These are phyloP conservation scores for Apostasia shenzhenica DNA, from an alignment of 106 monocot genomes.

Conservation along the genomic window DNA sequence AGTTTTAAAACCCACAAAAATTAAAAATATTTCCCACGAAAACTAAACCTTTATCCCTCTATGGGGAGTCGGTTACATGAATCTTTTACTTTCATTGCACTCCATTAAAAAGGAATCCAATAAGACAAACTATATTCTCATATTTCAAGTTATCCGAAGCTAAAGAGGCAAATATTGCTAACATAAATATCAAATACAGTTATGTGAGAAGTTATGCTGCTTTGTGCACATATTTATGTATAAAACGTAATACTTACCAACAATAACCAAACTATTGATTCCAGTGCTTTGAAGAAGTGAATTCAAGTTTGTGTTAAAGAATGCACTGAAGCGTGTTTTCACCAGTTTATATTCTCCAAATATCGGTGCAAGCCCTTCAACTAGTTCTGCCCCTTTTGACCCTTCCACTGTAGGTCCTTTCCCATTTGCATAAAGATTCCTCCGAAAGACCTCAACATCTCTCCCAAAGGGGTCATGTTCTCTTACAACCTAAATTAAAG, in stretches of 20 bases:
- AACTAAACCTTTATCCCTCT: too few species aligned
- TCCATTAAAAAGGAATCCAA: too few species aligned
- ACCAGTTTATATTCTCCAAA: conserved; percentile 83
- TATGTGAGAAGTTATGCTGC: too few species aligned
- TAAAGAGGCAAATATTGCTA: too few species aligned
- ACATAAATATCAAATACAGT: too few species aligned
- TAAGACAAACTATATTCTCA: too few species aligned
- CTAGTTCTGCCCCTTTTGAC: conserved; percentile 68
- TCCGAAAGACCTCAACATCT: conserved; percentile 86
- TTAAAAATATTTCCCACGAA: too few species aligned
- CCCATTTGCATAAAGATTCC: conserved; percentile 57
- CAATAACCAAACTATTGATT: conserved; percentile 70
- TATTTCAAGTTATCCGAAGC: too few species aligned
- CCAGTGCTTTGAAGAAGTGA: conserved; percentile 61
- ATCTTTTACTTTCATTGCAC: too few species aligned
- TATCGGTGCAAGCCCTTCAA: conserved; percentile 51
- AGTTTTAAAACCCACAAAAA: too few species aligned
- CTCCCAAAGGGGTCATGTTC: conserved; percentile 81
- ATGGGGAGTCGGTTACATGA: too few species aligned
- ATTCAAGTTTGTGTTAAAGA: conserved; percentile 76
- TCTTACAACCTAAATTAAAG: conserved; percentile 64
- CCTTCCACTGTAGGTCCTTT: conserved; percentile 67
- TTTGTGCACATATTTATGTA: too few species aligned
- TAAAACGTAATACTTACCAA: conserved; percentile 42
- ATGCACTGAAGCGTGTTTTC: conserved; percentile 97